Evolutionary conservation across 2,329 filamentous ascomycete species (phyloP), one percentile per base, ranked within the genome.

Genomic region (Blastomyces emzantsi): DNA sequence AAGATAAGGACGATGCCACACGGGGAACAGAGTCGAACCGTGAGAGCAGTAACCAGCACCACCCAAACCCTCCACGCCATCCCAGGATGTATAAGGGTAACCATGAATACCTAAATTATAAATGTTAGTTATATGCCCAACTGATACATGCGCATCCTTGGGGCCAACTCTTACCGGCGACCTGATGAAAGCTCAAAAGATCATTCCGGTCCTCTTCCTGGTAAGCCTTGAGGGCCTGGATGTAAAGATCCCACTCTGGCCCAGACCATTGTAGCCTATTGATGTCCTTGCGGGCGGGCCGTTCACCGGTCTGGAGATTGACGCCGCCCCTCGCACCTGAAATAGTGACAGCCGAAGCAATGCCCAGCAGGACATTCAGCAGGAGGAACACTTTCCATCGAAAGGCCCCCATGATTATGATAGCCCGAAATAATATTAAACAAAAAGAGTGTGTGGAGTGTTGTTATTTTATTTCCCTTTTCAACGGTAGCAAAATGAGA

Each of bases 1-100:
- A 63, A 94, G 79, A 74, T 93, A 95, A 0, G 90, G 89, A 60
- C 91, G 84, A 79, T 96, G 91, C 91, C 91, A 95, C 49, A 87
- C 83, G 49, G 88, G 85, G 72, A 96, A 94, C 19, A 94, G 78
- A 51, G 87, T 85, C 1, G 88, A 89, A 30, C 81, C 83, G 75
- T 96, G 91, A 17, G 85, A 84, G 73, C 91, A 95, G 73, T 92
- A 95, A 60, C 90, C 90, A 19, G 82, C 79, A 49, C 80, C 76
- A 1, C 83, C 84, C 2, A 79, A 70, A 1, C 80, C 77, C 59
- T 73, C 67, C 0, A 78, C 82, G 25, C 75, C 78, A 70, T 87
- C 82, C 84, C 85, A 88, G 1, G 81, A 70, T 19, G 76, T 72
- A 67, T 79, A 85, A 1, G 91, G 91, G 65, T 88, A 86, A 22